These are phyloP conservation scores for Artemisia princeps DNA, from an alignment of 140 eudicot genomes.

Conservation along the genomic window DNA sequence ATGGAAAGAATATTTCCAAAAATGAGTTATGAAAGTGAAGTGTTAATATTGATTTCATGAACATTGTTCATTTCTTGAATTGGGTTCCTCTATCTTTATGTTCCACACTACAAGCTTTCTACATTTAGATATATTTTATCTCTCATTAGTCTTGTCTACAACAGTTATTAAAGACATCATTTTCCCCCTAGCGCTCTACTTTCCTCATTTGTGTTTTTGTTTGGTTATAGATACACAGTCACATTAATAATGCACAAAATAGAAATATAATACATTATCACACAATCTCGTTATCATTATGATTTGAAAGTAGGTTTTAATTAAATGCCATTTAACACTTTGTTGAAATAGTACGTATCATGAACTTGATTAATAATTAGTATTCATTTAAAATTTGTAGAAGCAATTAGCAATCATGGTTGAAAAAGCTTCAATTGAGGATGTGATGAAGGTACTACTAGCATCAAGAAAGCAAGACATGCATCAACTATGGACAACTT, in stretches of 20 bases:
- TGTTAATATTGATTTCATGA: conserved; percentile 54
- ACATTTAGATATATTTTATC: conserved; percentile 49
- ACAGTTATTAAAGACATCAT: conserved; percentile 44
- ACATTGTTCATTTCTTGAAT: conserved; percentile 39
- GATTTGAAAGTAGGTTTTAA: conserved; percentile 16
- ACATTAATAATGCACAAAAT: conserved; percentile 29
- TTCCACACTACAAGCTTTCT: conserved; percentile 36
- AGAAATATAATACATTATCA: conserved; percentile 31
- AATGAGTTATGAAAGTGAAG: conserved; percentile 27
- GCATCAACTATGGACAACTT: conserved; percentile 93
- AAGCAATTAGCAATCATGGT: conserved; percentile 87
- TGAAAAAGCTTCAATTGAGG: conserved; percentile 95
- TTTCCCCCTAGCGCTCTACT: conserved; percentile 35
- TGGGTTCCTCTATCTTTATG: conserved; percentile 40
- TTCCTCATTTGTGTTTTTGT: conserved; percentile 44
- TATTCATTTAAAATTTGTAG: conserved; percentile 35
- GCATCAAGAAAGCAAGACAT: conserved; percentile 97
- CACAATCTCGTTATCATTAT: conserved; percentile 25
- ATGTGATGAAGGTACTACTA: conserved; percentile 89
- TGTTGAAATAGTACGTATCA: not conserved
- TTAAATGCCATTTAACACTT: conserved; percentile 3
- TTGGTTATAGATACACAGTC: conserved; percentile 24
- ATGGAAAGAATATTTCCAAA: conserved; percentile 32
- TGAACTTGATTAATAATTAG: not conserved
- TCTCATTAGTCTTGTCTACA: conserved; percentile 72